Base-by-base conservation (phyloP, 768 basidiomycete genomes). In the Phanerochaete sordida region DNA sequence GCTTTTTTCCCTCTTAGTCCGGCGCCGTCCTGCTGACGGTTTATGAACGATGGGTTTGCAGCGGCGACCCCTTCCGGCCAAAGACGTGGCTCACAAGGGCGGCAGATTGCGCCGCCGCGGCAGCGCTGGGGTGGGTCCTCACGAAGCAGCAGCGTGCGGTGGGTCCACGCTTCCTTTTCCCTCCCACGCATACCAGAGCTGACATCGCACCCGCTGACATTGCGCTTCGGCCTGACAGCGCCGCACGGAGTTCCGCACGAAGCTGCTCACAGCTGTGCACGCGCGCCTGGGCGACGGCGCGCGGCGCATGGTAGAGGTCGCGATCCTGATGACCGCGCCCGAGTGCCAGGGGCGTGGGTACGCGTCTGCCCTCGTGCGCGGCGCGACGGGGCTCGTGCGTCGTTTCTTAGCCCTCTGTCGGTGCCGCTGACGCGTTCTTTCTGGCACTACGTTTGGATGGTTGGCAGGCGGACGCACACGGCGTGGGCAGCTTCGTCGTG, bases 311-410 rank as follows among this genome's bases (percentile, higher is more conserved):
- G 28, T 64, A 3, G 49, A 61, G 23, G 12, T 61, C 3, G 33
- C 12, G 3, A 30, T 15, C 26, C 51, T 61, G 1, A 52, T 47
- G 1, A 64, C 63, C 6, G 44, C 37, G 2, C 57, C 59, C 1
- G 51, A 15, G 35, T 55, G 50, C 46, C 63, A 61, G 45, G 63
- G 63, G 1, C 59, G 47, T 21, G 63, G 63, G 8, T 64, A 61
- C 24, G 63, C 31, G 1, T 59, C 48, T 19, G 27, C 62, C 2
- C 62, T 63, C 24, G 50, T 63, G 30, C 19, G 49, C 1, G 13
- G 59, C 16, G 58, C 54, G 12, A 56, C 55, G 21, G 54, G 23
- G 2, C 7, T 46, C 8, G 44, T 46, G 7, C 6, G 44, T 46
- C 6, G 5, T n/a, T n/a, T n/a, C 44, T 5, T 6, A n/a, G 8